These are phyloP conservation scores for Dioscorea dumetorum DNA, from an alignment of 106 monocot genomes.

Conservation along the genomic window DNA sequence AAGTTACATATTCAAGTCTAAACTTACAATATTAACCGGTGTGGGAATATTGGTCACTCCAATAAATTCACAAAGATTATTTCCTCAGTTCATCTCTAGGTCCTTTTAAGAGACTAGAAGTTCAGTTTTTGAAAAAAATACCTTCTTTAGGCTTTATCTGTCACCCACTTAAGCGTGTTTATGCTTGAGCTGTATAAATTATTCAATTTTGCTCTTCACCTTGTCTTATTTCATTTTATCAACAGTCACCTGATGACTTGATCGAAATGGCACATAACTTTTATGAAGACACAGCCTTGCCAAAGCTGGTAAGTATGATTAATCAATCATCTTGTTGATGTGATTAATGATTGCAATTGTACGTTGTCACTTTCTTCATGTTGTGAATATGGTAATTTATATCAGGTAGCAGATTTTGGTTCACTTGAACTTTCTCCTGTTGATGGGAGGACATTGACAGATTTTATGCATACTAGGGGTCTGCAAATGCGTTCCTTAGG, in stretches of 20 bases:
- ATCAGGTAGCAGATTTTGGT: constrained; percentile 92
- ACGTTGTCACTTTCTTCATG: background rate
- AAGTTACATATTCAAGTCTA: no score
- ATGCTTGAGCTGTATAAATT: no score
- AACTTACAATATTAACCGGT: no score
- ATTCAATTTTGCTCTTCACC: no score
- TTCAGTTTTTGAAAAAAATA: no score
- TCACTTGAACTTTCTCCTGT: constrained; percentile 97
- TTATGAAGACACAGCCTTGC: constrained; percentile 76
- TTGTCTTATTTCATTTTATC: background rate
- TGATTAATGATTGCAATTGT: background rate
- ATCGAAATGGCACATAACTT: constrained; percentile 88
- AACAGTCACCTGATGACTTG: constrained; percentile 78
- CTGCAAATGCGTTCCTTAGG: constrained; percentile 91
- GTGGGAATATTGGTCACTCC: no score
- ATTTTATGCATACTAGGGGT: constrained; percentile 98
- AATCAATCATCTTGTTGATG: background rate
- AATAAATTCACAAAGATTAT: no score
- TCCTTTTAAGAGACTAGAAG: no score
- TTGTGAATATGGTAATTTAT: background rate
- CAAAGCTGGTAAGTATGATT: constrained; percentile 66
- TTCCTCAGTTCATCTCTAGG: no score
- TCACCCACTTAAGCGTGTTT: no score
- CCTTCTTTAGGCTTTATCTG: no score
- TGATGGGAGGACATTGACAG: constrained; percentile 94